Evolutionary conservation across 2,329 filamentous ascomycete genomes (phyloP), one percentile per base, ranked within the genome.

Genomic region (Aureobasidium sp.): DNA sequence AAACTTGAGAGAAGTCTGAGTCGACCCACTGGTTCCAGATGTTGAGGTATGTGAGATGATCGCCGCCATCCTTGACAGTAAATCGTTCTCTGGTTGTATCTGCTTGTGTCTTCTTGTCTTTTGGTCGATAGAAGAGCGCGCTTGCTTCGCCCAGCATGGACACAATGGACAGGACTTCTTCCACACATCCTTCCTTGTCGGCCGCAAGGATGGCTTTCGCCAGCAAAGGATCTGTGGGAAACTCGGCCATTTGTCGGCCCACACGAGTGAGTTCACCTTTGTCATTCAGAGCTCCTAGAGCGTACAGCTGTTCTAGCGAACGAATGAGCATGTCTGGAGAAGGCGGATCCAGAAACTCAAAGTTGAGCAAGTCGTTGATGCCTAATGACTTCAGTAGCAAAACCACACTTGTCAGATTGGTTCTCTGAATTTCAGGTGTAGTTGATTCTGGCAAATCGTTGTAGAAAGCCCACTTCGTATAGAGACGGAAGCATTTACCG

Each of bases 21-120:
- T 97, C 93, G 1, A 92, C 90, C 89, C 91, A 99, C 73, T 96
- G 90, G 69, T 94, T 93, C 86, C 88, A 99, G 68, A 99, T 88
- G 70, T 96, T 96, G 52, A 97, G 84, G 1, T 96, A 83, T 0
- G 90, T 91, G 5, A 94, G 73, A 69, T 96, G 90, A 72, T 99
- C 94, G 46, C 94, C 94, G 39, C 92, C 92, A 64, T 95, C 91
- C 68, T 91, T 90, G 72, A 93, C 80, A 0, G 91, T 96, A 76
- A 97, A 97, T 1, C 93, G 85, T 39, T 88, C 87, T 15, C 91
- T 86, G 0, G 94, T 94, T 65, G 89, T 90, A 74, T 99, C 93
- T 13, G 94, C 94, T 70, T 97, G 90, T 32, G 97, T 88, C 74
- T 96, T 96, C 80, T 97, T 97, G 77, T 99, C 92, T 72, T 97